Conservation (phyloP, 257 asterid species). For the Penstemon barbatus region DNA sequence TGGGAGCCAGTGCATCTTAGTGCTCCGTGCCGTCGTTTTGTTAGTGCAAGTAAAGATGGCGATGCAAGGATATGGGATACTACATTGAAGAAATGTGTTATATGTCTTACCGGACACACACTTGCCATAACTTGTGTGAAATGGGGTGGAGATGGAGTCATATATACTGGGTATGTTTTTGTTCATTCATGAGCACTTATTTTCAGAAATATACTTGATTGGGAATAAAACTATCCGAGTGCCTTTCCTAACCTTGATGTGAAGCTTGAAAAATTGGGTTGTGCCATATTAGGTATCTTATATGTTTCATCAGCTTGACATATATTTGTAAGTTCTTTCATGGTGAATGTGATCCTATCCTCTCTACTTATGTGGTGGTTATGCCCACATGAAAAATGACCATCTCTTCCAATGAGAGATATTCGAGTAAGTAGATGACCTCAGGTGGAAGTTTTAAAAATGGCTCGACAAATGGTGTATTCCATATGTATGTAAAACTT, state of each 20-base stretch:
- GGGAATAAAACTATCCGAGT: constrained; percentile 1
- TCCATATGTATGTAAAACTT: constrained; percentile 6
- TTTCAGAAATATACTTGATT: constrained; percentile 7
- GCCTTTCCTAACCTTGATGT: constrained; percentile 10
- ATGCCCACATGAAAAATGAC: background rate
- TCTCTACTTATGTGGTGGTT: constrained; percentile 3
- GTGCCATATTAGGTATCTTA: constrained; percentile 9
- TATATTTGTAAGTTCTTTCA: background rate
- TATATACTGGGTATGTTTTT: constrained; percentile 84
- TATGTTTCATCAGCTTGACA: constrained; percentile 1
- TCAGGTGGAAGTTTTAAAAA: constrained; percentile 1
- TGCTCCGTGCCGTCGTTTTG: constrained; percentile 93
- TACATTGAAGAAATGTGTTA: constrained; percentile 61
- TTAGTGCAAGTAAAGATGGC: constrained; percentile 97
- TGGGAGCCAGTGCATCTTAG: constrained; percentile 96
- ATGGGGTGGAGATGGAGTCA: constrained; percentile 98
- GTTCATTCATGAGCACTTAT: constrained; percentile 1
- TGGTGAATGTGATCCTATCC: constrained; percentile 12
- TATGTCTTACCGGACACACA: constrained; percentile 83
- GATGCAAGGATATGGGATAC: constrained; percentile 99
- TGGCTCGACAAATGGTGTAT: constrained; percentile 12
- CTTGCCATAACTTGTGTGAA: constrained; percentile 94
- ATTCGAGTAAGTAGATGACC: background rate
- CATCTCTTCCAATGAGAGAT: background rate
- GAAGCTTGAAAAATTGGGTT: constrained; percentile 18